Evolutionary conservation across 129 eudicot species (phyloP), one percentile per base, ranked within the genome.

Genomic region (Cynara cardunculus): DNA sequence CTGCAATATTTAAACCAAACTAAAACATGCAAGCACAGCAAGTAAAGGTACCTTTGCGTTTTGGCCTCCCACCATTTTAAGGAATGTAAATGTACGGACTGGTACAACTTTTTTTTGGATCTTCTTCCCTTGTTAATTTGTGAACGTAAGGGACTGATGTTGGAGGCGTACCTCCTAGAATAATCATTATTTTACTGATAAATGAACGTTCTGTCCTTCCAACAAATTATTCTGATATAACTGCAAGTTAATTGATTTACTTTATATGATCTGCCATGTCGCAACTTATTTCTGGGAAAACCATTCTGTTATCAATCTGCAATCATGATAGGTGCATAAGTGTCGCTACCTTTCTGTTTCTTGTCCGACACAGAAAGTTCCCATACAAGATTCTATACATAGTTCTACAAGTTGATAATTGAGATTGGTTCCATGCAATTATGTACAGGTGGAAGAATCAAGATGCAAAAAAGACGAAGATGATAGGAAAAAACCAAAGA

Each of bases 391-490:
- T 31, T 53, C 2, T 75, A 53, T 16, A 31, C 59, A 59, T 61
- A 72, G 11, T 61, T 28, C 16, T 25, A 19, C 56, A 56, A 61
- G 22, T 69, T 64, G 64, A 27, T 72, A 56, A 72, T 44, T 41
- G 32, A 70, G 19, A 1, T 7, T 75, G 10, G 3, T 73, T 81
- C 1, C 30, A 2, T 69, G 19, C 16, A 66, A 30, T 70, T n/a
- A 25, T 44, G 24, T 25, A 30, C 81, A 84, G 83, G 86, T 35
- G 21, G 81, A 65, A 21, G 77, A 28, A 4, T 41, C 80, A 61
- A 78, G 92, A 41, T 87, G 87, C 35, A 86, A 72, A 68, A 78
- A 49, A 61, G 65, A 7, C 2, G 81, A 80, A 82, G 85, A 69
- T 61, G 79, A 72, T 67, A 4, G 39, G n/a, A 81, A 72, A 26